phyloP scores from a whole-genome alignment of 1,139 yeast species.

The Sugiyamaella japonica region DNA sequence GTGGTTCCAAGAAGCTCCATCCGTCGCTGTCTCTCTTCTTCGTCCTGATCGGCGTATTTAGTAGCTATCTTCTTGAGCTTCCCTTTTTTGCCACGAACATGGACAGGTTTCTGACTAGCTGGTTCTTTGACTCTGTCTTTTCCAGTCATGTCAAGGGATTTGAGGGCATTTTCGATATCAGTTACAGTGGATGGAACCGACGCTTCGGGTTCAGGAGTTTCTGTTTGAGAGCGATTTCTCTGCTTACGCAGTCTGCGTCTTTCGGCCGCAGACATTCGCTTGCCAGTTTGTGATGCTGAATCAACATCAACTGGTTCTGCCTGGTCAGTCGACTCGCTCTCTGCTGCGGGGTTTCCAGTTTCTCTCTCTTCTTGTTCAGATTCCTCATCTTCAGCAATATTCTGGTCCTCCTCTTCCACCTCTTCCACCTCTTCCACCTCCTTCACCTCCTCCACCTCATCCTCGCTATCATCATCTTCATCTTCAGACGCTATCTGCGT shows the following conservation, averaged over 20 bases:
- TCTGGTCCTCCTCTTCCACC: too few relatives aligned
- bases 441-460: conserved; percentile 18
- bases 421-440: conserved; percentile 13
- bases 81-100: conserved; percentile 79
- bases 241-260: conserved; percentile 15
- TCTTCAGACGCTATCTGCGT: conserved; percentile 26
- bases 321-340: conserved; percentile 1
- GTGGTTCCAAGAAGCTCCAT: conserved; percentile 84
- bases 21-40: conserved; percentile 71
- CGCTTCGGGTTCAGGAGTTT: conserved; percentile 15
- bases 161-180: conserved; percentile 27
- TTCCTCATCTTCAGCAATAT: conserved; percentile 21
- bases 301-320: too few relatives aligned
- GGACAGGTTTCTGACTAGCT: conserved; percentile 32
- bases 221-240: conserved; percentile 6
- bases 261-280: conserved; percentile 18
- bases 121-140: conserved; percentile 20
- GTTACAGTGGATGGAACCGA: conserved; percentile 20
- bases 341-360: neutral
- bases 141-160: conserved; percentile 23
- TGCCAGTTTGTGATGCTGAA: neutral
- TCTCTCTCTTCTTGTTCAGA: conserved; percentile 9
- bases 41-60: conserved; percentile 90
- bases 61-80: conserved; percentile 78
- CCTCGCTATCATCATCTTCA: conserved; percentile 16